These are phyloP conservation scores for Candida sojae DNA, from an alignment of 1,139 yeast species.

Conservation along the genomic window DNA sequence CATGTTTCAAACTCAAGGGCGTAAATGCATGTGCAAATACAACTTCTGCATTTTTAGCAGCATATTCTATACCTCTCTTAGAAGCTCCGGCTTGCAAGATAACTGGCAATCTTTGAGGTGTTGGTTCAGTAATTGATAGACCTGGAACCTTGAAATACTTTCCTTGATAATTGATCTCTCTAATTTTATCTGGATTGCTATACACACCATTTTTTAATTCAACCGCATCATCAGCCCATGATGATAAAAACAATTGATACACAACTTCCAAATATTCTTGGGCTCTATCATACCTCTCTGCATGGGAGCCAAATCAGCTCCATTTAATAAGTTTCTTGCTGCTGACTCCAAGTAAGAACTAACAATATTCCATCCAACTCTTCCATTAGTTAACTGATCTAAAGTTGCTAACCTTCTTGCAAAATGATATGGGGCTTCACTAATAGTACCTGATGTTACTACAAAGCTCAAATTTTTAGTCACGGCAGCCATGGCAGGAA, in stretches of 20 bases:
- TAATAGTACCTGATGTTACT: slow-evolving; percentile 40
- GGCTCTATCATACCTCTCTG: slow-evolving; percentile 39
- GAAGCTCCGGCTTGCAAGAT: slow-evolving; percentile 49
- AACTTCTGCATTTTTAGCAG: slow-evolving; percentile 44
- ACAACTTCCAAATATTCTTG: slow-evolving; percentile 42
- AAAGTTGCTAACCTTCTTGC: slow-evolving; percentile 42
- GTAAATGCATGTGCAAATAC: slow-evolving; percentile 31
- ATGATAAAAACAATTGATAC: slow-evolving; percentile 36
- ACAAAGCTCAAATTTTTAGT: slow-evolving; percentile 40
- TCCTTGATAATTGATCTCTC: slow-evolving; percentile 30
- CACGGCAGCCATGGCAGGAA: slow-evolving; percentile 40
- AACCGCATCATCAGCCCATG: slow-evolving; percentile 46
- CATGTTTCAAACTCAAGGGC: slow-evolving; percentile 25
- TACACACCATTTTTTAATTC: slow-evolving; percentile 29
- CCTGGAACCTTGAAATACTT: slow-evolving; percentile 41
- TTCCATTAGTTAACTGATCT: slow-evolving; percentile 42
- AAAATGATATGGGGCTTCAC: slow-evolving; percentile 45
- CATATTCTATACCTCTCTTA: slow-evolving; percentile 36
- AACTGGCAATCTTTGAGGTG: slow-evolving; percentile 42
- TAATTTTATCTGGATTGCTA: slow-evolving; percentile 16
- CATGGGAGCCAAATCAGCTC: slow-evolving; percentile 33
- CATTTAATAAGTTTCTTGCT: slow-evolving; percentile 36
- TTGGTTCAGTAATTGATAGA: slow-evolving; percentile 42
- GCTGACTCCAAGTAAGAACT: slow-evolving; percentile 41
- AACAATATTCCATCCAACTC: slow-evolving; percentile 47